Conservation (phyloP, 345 rosid genomes). For the Erucastrum elatum region DNA sequence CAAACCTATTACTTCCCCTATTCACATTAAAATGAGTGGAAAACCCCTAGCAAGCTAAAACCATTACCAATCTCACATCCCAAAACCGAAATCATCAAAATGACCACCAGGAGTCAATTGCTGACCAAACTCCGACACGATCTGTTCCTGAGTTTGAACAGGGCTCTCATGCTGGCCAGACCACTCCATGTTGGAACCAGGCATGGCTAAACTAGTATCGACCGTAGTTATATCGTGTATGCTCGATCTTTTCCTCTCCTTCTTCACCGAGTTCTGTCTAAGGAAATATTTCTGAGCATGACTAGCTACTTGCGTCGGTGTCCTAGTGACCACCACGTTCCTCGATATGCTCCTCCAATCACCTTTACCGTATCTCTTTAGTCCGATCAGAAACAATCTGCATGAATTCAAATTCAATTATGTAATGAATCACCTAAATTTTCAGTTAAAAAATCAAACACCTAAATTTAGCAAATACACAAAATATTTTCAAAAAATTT, state of each 20-base stretch:
- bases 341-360: constrained; percentile 94
- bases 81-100: constrained; percentile 33
- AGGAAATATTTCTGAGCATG: constrained; percentile 94
- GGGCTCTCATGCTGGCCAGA: constrained; percentile 29
- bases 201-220: constrained; percentile 30
- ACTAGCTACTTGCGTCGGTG: constrained; percentile 89
- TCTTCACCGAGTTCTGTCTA: constrained; percentile 61
- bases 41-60: constrained; percentile 1
- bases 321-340: constrained; percentile 76
- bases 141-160: constrained; percentile 15
- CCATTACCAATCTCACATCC: constrained; percentile 23
- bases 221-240: constrained; percentile 79
- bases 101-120: constrained; percentile 13
- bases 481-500: not conserved
- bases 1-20: constrained; percentile 25
- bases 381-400: constrained; percentile 75
- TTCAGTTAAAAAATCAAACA: not conserved
- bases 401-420: not conserved
- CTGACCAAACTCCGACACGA: constrained; percentile 26
- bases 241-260: constrained; percentile 80
- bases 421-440: not conserved
- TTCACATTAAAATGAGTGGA: constrained; percentile 33
- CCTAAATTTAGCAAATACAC: not conserved
- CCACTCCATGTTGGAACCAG: constrained; percentile 34
- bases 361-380: constrained; percentile 66